Conservation (phyloP, 2,329 filamentous ascomycete genomes). For the Passalora sequoiae region DNA sequence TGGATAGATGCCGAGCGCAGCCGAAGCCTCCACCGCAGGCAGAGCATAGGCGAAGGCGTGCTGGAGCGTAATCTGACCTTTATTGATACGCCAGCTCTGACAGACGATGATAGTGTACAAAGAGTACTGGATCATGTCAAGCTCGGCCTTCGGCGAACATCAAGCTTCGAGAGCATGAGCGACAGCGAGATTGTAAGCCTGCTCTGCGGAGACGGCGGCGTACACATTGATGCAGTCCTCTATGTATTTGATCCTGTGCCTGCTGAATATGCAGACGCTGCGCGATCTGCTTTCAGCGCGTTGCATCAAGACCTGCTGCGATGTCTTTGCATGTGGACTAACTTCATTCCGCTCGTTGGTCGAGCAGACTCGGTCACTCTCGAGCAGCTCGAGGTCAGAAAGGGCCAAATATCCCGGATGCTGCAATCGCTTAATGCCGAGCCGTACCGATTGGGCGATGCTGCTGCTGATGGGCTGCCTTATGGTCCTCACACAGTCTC, state of each 20-base stretch:
- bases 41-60: conserved; percentile 68
- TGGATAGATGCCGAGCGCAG: conserved; percentile 49
- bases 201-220: conserved; percentile 74
- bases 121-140: conserved; percentile 58
- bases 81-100: conserved; percentile 72
- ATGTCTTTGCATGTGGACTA: conserved; percentile 64
- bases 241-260: conserved; percentile 68
- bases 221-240: conserved; percentile 77
- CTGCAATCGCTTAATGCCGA: conserved; percentile 13
- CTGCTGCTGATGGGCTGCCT: not conserved
- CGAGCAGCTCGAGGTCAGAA: conserved; percentile 14
- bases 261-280: conserved; percentile 2
- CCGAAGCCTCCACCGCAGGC: conserved; percentile 53
- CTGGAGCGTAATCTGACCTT: conserved; percentile 92
- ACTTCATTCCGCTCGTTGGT: conserved; percentile 76
- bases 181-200: conserved; percentile 72
- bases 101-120: conserved; percentile 46
- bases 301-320: conserved; percentile 22
- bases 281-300: conserved; percentile 9
- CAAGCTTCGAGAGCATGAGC: conserved; percentile 56
- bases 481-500: conserved; percentile 66
- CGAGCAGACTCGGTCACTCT: conserved; percentile 59
- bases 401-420: conserved; percentile 15
- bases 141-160: conserved; percentile 59
- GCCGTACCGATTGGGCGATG: conserved; percentile 12